Base-by-base conservation (phyloP, 345 rosid genomes). In the Melastoma malabathricum region DNA sequence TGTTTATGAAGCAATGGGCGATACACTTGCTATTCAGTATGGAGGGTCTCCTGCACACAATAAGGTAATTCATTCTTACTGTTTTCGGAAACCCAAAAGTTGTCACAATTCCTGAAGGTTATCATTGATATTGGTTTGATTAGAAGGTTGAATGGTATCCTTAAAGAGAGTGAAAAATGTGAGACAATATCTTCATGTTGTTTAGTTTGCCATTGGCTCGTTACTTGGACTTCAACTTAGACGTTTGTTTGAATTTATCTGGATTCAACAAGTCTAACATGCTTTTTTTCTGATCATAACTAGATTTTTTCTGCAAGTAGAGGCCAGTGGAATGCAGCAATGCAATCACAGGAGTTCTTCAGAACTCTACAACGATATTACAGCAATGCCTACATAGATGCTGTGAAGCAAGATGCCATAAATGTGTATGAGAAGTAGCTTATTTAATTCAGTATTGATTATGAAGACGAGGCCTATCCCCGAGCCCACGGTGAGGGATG, bases 1-100 rank as follows among this genome's bases (percentile, higher is more conserved):
- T 58, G 48, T 73, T 59, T 92, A 87, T 52, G 96, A 92, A 79
- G 72, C 73, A 46, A 92, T 92, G 98, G 98, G 98, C 2, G 98
- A 92, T 75, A 92, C 86, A 15, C 98, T 92, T 68, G 96, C 98
- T 7, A 66, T 80, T 41, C 98, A 92, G 59, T 92, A 92, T 73
- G 98, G 98, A 46, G 98, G 98, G 38, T 92, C 98, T 38, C 88
- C 96, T 15, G 98, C 98, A 22, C 98, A 92, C 67, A 92, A 84
- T 72, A 92, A 92, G 96, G 98, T 84, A 70, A 56, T 15, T 15
- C 25, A 15, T 34, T 10, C 41, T 34, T 34, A 34, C 12, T 1
- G 1, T 34, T 34, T 22, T 34, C 12, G 12, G 10, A 34, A 9
- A 10, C 41, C 12, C 41, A 1, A 34, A 34, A 34, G 10, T 34